Evolutionary conservation across 495 filamentous ascomycete genomes (phyloP), one percentile per base, ranked within the genome.

Genomic region (Lentithecium fluviatile): DNA sequence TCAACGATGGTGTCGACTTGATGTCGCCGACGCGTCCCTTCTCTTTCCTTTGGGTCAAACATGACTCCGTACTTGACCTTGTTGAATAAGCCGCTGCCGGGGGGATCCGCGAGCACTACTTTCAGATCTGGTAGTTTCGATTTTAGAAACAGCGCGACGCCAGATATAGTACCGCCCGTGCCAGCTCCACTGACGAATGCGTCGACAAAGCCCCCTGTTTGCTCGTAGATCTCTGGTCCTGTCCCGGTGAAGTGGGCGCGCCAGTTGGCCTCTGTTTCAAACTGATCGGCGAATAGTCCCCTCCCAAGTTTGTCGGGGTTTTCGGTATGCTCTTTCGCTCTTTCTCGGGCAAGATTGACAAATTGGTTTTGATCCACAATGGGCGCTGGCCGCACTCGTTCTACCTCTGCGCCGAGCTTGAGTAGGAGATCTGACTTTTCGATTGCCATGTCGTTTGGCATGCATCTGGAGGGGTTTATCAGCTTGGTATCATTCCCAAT

Each of bases 1-100:
- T 99, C 94, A 6, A 99, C 89, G 59, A 99, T 89, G 3, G 88
- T 91, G 76, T 99, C 94, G 38, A 99, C 89, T 76, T 99, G 94
- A 58, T 86, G 84, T 60, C 94, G 78, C 32, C 94, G 77, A 45
- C 94, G 78, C 13, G 94, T 97, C 0, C 94, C 94, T 75, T 99
- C 94, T 47, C 80, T 80, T 74, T 99, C 94, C 55, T 85, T 91
- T 11, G 79, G 26, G 66, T 92, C 86, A 72, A 96, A 99, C 92
- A 99, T 96, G 38, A 99, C 94, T 4, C 95, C 94, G 72, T 90
- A 88, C 36, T 86, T 85, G 60, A 99, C 81, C 56, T 86, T 83
- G 74, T 99, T 96, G 76, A 85, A 99, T 36, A 97, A 73, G 3
- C 94, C 95, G 74, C 90, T 95, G 5, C 94, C 94, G 70, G 93